These are phyloP conservation scores for Aspergillus vadensis DNA, from an alignment of 2,329 filamentous ascomycete genomes.

Conservation along the genomic window DNA sequence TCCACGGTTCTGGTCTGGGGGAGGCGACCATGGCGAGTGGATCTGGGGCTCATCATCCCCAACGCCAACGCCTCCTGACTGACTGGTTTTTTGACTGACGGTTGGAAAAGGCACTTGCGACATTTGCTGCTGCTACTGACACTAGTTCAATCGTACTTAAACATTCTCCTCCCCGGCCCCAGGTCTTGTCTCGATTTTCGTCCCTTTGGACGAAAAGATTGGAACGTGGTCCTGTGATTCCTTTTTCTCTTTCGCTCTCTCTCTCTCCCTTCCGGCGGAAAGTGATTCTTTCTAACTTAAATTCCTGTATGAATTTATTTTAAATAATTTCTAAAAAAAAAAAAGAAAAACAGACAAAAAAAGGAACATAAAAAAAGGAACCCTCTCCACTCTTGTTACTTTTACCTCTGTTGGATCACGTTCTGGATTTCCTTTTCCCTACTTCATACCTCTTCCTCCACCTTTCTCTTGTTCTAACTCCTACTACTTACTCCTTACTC, in stretches of 20 bases:
- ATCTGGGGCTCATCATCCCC: slow-evolving; percentile 28
- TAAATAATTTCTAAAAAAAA: background rate
- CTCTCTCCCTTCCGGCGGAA: background rate
- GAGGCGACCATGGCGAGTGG: slow-evolving; percentile 28
- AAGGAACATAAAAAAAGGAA: slow-evolving; percentile 16
- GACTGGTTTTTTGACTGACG: slow-evolving; percentile 3
- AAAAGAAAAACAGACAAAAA: slow-evolving; percentile 14
- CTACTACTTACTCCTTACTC: slow-evolving; percentile 4
- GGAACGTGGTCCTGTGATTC: slow-evolving; percentile 10
- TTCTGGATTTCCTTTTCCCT: slow-evolving; percentile 4
- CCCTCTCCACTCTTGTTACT: slow-evolving; percentile 29
- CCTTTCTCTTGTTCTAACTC: slow-evolving; percentile 3
- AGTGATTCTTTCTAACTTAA: background rate
- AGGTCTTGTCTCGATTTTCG: slow-evolving; percentile 24
- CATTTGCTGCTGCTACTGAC: slow-evolving; percentile 6
- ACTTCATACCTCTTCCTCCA: background rate
- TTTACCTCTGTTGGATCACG: slow-evolving; percentile 1
- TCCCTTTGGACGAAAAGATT: slow-evolving; percentile 25
- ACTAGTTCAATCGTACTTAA: slow-evolving; percentile 31
- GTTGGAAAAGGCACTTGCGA: slow-evolving; percentile 8
- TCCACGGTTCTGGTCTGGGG: slow-evolving; percentile 30
- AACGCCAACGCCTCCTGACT: slow-evolving; percentile 25
- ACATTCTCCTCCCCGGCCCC: slow-evolving; percentile 29
- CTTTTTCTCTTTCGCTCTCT: too few species aligned
- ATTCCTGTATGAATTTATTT: background rate